These are phyloP conservation scores for Lichtheimia hyalospora DNA, from an alignment of 371 early-diverging fungal species.

Conservation along the genomic window DNA sequence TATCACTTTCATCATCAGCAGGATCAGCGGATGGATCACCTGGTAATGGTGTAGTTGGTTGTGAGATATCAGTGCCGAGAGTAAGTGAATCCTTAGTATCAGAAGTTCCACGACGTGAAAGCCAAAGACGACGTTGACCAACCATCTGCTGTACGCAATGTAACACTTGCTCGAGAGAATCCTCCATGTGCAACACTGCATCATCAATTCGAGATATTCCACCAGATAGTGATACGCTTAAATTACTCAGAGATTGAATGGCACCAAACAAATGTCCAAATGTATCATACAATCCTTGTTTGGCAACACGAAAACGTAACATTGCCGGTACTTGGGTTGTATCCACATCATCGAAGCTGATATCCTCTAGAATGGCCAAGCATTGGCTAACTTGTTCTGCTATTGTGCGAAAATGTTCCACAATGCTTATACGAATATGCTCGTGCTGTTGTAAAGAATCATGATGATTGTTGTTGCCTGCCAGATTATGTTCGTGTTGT, in stretches of 20 bases:
- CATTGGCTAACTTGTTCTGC: conserved; percentile 38
- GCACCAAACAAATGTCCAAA: conserved; percentile 67
- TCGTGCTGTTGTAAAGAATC: conserved; percentile 13
- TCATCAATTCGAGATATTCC: conserved; percentile 41
- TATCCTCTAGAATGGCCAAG: conserved; percentile 30
- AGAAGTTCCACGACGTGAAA: conserved; percentile 27
- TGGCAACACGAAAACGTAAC: conserved; percentile 49
- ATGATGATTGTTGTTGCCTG: conserved; percentile 1
- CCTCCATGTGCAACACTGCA: conserved; percentile 39
- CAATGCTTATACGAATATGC: not conserved
- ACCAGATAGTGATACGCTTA: conserved; percentile 30
- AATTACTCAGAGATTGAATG: conserved; percentile 60
- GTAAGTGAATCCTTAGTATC: conserved; percentile 11
- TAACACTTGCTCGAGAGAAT: conserved; percentile 37
- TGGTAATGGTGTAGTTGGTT: conserved; percentile 1
- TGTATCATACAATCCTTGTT: conserved; percentile 62
- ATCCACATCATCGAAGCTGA: conserved; percentile 25
- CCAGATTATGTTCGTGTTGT: conserved; percentile 13
- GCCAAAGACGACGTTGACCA: conserved; percentile 35
- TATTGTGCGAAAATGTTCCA: conserved; percentile 32
- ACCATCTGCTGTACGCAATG: conserved; percentile 37
- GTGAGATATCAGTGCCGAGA: not conserved
- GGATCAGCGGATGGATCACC: not conserved
- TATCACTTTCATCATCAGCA: conserved; percentile 5
- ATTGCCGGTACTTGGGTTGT: conserved; percentile 18